Evolutionary conservation across 345 rosid genomes (phyloP), one percentile per base, ranked within the genome.

Genomic region (Populus simonii): DNA sequence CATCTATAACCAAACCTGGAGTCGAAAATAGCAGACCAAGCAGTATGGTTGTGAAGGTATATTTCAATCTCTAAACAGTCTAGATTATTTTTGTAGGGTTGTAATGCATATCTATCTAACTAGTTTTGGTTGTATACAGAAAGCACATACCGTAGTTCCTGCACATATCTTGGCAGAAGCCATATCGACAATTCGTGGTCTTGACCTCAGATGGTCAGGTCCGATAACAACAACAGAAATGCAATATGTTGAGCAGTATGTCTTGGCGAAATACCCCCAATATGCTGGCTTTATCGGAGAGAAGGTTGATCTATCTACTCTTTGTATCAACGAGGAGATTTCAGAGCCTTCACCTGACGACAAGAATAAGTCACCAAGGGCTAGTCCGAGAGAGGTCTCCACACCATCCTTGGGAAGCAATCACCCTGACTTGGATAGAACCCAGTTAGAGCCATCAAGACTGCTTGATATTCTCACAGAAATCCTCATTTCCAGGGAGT

Each of bases 121-220:
- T 33, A 23, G 25, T 22, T 5, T 13, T 71, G 61, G 68, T 63
- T 43, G 36, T 8, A 62, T 73, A 75, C 93, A 89, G 95, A 91
- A 88, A 80, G 90, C 87, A 62, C 89, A 84, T 74, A 78, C 86
- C 1, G 86, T 89, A 29, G 89, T 91, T 76, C 93, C 90, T 27
- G 89, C 91, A 61, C 90, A 91, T 80, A 89, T 88, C n/a, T 84
- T 89, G 25, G 94, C 94, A 3, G 94, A 91, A 82, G 94, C 94
- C 31, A 91, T 91, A 75, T 87, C 92, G 1, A 89, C 92, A n/a
- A 82, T 91, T 69, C 88, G 83, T 8, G 94, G 90, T 27, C 92
- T 89, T 27, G 92, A 88, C 66, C 82, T 89, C 35, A 80, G 91
- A 84, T 91, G 92, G 92, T 91, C 94, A 2, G 92, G 92, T 22